Conservation (phyloP, 306 rosid species). For the Neltuma alba region DNA sequence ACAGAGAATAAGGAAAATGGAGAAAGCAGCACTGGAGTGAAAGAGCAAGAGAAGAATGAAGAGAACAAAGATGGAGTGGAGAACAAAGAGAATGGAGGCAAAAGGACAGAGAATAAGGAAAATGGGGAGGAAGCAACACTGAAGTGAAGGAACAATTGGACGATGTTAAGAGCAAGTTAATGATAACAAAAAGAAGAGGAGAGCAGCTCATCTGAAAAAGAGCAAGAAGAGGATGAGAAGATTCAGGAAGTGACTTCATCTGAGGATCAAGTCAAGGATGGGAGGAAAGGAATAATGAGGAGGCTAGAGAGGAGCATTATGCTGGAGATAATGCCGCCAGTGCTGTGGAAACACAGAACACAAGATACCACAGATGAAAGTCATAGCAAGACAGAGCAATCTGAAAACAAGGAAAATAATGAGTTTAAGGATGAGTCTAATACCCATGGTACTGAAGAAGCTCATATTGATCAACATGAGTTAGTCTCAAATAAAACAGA, state of each 20-base stretch:
- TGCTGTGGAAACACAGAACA: conserved; percentile 59
- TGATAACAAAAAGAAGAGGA: conserved; percentile 54
- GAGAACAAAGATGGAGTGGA: conserved; percentile 30
- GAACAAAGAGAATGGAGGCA: too few species aligned
- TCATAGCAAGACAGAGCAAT: conserved; percentile 47
- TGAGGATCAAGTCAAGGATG: conserved; percentile 62
- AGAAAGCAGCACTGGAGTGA: conserved; percentile 37
- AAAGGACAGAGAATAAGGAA: conserved; percentile 33
- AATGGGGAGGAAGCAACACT: conserved; percentile 36
- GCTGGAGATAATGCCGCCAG: conserved; percentile 84
- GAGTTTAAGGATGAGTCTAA: conserved; percentile 49
- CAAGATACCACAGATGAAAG: conserved; percentile 45
- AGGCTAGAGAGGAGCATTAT: conserved; percentile 71
- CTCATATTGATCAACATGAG: too few species aligned
- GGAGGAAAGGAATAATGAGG: conserved; percentile 51
- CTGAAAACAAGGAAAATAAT: conserved; percentile 53
- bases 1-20: conserved; percentile 35
- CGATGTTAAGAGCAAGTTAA: conserved; percentile 35
- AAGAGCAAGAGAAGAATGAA: conserved; percentile 39
- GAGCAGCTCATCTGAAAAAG: conserved; percentile 36
- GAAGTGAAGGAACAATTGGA: conserved; percentile 43
- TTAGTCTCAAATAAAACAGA: conserved; percentile 14
- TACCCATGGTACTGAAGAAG: conserved; percentile 41
- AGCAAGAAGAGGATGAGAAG: conserved; percentile 52
- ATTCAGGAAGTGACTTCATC: conserved; percentile 56